phyloP scores from a whole-genome alignment of 331 rosid genomes.

The Dryas integrifolia region DNA sequence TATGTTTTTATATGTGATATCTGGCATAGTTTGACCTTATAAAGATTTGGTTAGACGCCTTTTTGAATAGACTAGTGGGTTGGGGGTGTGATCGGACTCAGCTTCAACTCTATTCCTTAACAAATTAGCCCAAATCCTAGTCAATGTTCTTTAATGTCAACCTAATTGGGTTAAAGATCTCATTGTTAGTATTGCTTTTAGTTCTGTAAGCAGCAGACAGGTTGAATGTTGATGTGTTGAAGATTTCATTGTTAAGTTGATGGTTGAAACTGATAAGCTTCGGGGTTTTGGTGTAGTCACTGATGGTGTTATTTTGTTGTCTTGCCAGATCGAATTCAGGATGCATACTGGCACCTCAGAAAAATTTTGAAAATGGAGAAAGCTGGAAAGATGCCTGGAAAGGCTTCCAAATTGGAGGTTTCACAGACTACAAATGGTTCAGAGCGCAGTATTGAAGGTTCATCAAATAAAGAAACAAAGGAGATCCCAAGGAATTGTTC shows the following conservation, averaged over 20 bases:
- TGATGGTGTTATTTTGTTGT: slow-evolving; percentile 7
- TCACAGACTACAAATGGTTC: slow-evolving; percentile 33
- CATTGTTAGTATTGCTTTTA: neutral
- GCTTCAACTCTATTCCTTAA: neutral
- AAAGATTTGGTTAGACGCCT: neutral
- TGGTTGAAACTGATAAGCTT: neutral
- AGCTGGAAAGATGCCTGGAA: slow-evolving; percentile 36
- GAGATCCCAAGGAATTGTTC: slow-evolving; percentile 36
- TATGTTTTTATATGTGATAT: neutral
- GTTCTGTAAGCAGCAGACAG: neutral
- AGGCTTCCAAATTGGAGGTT: slow-evolving; percentile 35
- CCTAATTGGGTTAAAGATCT: neutral
- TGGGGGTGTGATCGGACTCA: neutral
- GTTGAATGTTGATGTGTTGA: neutral
- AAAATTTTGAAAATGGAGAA: slow-evolving; percentile 41
- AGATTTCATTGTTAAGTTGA: neutral
- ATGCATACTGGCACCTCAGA: slow-evolving; percentile 69
- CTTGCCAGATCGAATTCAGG: slow-evolving; percentile 64
- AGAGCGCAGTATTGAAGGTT: slow-evolving; percentile 26
- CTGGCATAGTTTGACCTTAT: neutral
- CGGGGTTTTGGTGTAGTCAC: slow-evolving; percentile 3
- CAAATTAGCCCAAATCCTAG: neutral
- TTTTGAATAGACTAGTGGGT: neutral
- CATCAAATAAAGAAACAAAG: slow-evolving; percentile 34
- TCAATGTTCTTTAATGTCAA: neutral